Evolutionary conservation across 1,284 basidiomycete species (phyloP), one percentile per base, ranked within the genome.

Genomic region (Sanguinoderma infundibulare): DNA sequence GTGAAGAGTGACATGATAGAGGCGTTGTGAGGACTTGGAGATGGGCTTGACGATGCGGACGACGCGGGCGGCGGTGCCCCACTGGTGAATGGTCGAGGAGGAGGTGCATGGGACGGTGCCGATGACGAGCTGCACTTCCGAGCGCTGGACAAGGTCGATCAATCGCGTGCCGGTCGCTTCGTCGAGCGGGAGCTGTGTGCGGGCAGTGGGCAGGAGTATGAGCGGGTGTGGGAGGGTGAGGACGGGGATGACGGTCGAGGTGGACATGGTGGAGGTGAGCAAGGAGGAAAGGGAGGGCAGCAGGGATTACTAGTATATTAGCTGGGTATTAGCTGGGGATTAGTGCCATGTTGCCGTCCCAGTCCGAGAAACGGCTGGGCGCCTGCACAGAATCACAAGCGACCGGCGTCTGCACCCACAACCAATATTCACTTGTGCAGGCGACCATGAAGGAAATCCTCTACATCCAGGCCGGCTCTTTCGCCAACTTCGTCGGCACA

Each of bases 381-480:
- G 59, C 54, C 40, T 53, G 20, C 14, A 7, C 3, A n/a, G 24
- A 60, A 63, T 64, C 63, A 64, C 63, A 55, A 58, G 47, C 14
- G 54, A 46, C 30, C 47, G 39, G 52, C 34, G 35, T 44, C 38
- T 28, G 38, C 52, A 6, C 22, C 36, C 20, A 22, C n/a, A 47
- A n/a, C n/a, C n/a, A n/a, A n/a, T n/a, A n/a, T n/a, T n/a, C n/a
- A n/a, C n/a, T n/a, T n/a, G 50, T 14, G 9, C 28, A 4, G 12
- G 20, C 49, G 44, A 61, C 47, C 56, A 92, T 92, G 90, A 85
- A 81, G 69, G 91, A 93, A 70, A 91, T 92, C 65, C 74, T 93
- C 62, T 87, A 93, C 71, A 78, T 93, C 55, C 91, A 92, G 73
- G 88, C 88, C 0, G 90, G 91, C 47, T 74, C 79, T 34, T 68